A percentile compares a stretch with the other conserved stretches of the same genome.
Conservation (phyloP, 108 stramenopile genomes). For the Conticribra weissflogii region DNA sequence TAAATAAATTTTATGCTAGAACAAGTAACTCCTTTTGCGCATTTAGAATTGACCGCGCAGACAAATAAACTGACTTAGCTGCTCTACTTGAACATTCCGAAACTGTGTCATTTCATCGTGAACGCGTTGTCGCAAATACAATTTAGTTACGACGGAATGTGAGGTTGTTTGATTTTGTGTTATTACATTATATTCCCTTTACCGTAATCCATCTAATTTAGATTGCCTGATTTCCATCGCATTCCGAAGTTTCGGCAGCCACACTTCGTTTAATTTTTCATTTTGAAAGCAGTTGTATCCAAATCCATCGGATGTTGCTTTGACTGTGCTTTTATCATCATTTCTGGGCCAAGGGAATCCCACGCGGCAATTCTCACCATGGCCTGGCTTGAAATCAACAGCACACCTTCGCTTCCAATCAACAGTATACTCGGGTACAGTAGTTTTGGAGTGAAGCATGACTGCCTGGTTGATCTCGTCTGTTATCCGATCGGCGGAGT, state of each 20-base stretch:
- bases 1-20: no score
- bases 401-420: constrained; percentile 52
- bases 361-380: constrained; percentile 55
- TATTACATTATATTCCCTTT: no score
- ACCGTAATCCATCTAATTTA: neutral
- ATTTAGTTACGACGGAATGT: no score
- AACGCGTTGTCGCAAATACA: no score
- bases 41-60: no score
- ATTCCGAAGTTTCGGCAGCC: constrained; percentile 54
- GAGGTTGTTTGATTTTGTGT: no score
- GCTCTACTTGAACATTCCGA: no score
- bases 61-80: no score
- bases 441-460: constrained; percentile 82
- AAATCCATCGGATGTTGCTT: constrained; percentile 46
- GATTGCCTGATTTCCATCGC: constrained; percentile 41
- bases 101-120: no score
- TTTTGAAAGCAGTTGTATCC: constrained; percentile 74
- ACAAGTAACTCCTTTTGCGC: no score
- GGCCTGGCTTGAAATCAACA: constrained; percentile 27
- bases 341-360: constrained; percentile 60
- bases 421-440: constrained; percentile 44
- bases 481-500: constrained; percentile 15
- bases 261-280: constrained; percentile 49
- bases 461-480: constrained; percentile 77
- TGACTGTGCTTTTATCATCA: constrained; percentile 18